Conservation (phyloP, 208 protist genomes). For the Wallacemonas rigidus region DNA sequence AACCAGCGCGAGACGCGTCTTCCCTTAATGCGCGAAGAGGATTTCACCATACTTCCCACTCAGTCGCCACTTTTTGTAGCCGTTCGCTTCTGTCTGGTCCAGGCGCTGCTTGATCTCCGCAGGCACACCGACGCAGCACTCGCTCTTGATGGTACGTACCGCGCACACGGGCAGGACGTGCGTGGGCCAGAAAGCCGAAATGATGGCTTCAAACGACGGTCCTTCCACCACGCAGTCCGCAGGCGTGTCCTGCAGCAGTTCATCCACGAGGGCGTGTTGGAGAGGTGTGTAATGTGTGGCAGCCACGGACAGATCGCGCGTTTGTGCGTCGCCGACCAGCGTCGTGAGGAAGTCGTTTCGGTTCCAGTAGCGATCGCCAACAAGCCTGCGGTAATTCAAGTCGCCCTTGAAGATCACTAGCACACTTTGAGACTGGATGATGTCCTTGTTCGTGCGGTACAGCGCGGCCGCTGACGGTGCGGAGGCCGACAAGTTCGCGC, state of each 20-base stretch:
- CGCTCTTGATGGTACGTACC: conserved; percentile 91
- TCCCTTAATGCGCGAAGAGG: conserved; percentile 47
- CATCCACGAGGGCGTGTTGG: conserved; percentile 5
- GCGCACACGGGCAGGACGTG: conserved; percentile 64
- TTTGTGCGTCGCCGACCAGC: conserved; percentile 26
- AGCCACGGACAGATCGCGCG: conserved; percentile 18
- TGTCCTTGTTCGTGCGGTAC: conserved; percentile 50
- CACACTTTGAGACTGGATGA: conserved; percentile 37
- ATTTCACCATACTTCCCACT: conserved; percentile 85
- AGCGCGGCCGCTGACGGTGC: conserved; percentile 21
- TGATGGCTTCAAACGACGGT: conserved; percentile 54
- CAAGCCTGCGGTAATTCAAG: conserved; percentile 88
- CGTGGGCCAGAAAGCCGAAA: conserved; percentile 77
- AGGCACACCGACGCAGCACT: conserved; percentile 76
- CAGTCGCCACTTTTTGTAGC: conserved; percentile 51
- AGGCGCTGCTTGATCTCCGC: conserved; percentile 44
- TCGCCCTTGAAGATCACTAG: conserved; percentile 92
- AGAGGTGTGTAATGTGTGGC: conserved; percentile 25
- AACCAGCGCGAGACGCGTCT: background rate
- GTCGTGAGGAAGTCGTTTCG: conserved; percentile 55
- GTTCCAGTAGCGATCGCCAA: conserved; percentile 91
- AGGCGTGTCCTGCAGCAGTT: conserved; percentile 62
- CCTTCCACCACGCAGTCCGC: conserved; percentile 28
- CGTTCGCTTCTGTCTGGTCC: conserved; percentile 29
- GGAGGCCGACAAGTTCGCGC: conserved; percentile 10